Evolutionary conservation across 2,329 filamentous ascomycete genomes (phyloP), one percentile per base, ranked within the genome.

Genomic region (Grosmannia serpens): DNA sequence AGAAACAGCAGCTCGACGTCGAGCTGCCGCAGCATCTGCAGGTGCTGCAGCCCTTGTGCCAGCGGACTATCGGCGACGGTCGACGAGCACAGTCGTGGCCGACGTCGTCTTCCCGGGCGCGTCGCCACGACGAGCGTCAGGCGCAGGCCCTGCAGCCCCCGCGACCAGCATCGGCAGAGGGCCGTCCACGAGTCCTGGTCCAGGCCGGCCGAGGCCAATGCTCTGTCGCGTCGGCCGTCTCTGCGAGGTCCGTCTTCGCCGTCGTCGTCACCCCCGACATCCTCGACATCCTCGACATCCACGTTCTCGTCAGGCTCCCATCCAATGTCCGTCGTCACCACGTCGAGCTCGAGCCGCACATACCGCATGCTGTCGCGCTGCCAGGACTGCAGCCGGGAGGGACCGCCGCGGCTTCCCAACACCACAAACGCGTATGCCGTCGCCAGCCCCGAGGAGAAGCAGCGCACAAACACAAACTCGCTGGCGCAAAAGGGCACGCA

Each of bases 311-410:
- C 47, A 15, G 9, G 7, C 20, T 26, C n/a, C 54, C 54, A 58
- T 13, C 53, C 64, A 10, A 77, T 64, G 58, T 78, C 74, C 11
- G 67, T 63, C 1, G 67, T 68, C 24, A 73, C 65, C 13, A 77
- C 66, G 57, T 79, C 75, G 1, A 79, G 64, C 59, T 79, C 75
- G 1, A 79, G 64, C 1, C 74, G 65, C 2, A 71, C 69, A 54
- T 69, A 74, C 11, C 75, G 70, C 64, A 79, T 63, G 2, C 63
- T 61, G n/a, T 63, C 63, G 4, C 67, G 65, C 68, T 80, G 76
- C 77, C 77, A 79, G 3, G 67, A 62, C 38, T 58, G 57, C 27
- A 76, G 63, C n/a, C 20, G 6, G 44, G 8, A n/a, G 4, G 13
- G 35, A 4, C 13, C 3, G 35, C 35, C 35, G 35, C 35, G 8